Evolutionary conservation across 441 rosid species (phyloP), one percentile per base, ranked within the genome.

Genomic region (Arabidopsis lyrata): DNA sequence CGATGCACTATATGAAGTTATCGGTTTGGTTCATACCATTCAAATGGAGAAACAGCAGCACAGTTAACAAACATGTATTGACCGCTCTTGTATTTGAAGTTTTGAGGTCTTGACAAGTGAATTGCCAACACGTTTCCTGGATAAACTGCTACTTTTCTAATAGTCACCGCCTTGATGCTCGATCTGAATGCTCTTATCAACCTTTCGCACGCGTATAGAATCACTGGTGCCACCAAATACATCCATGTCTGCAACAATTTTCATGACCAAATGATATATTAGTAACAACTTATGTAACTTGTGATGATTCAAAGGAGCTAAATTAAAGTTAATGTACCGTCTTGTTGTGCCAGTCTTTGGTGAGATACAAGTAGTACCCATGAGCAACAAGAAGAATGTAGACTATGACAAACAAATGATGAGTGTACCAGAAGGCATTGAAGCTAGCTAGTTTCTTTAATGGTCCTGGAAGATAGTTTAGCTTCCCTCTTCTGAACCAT

Each of bases 31-130:
- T 44, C 15, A 18, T 77, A 89, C 94, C 94, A 89, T 80, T 89
- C 91, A 54, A 89, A 89, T 14, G 90, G 91, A 47, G 91, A 87
- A 5, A 89, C 91, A 38, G 90, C 91, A 13, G 85, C 83, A 45
- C 91, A 89, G 44, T 89, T 89, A 66, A 89, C 84, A 73, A 89
- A 89, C 90, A 89, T 89, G 83, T 87, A 89, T 39, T 89, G 94
- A 63, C 94, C 94, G 3, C 94, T 89, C 73, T 87, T 84, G 85
- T 89, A 84, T 78, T 82, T 84, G 81, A 89, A 89, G 1, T 86
- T 88, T 13, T 80, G 78, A 10, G 94, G 94, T 75, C 82, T 87
- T 64, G 90, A 81, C 82, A 89, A 80, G 74, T 87, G 90, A 20
- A 89, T 68, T 36, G 91, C 84, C 82, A 89, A 70, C 4, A 89